Evolutionary conservation across 108 stramenopile species (phyloP), one percentile per base, ranked within the genome.

Genomic region (Schizochytrium sp.): DNA sequence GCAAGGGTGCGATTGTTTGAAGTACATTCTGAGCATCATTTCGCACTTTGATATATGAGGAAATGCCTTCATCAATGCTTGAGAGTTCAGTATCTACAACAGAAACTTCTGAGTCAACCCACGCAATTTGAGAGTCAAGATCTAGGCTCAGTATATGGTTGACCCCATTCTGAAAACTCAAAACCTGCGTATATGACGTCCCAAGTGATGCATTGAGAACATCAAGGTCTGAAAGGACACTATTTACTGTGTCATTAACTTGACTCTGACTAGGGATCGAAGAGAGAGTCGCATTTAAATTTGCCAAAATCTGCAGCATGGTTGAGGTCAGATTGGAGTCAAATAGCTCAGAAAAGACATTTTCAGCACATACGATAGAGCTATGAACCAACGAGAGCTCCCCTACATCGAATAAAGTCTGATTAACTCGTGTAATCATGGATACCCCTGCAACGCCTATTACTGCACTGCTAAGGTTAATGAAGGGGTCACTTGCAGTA

Each of bases 391-490:
- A 38, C 47, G 12, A 47, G 10, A 83, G 76, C 76, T 49, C 47
- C 50, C 50, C 76, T n/a, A 49, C 53, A 1, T 49, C 53, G 55
- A 83, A 83, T 47, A 83, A 38, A 8, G 76, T 83, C 53, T 83
- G 28, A 40, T 83, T 83, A 53, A 83, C 76, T 13, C 28, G 5
- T 10, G 50, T 83, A 53, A 83, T 55, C 76, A 83, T 10, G 2
- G 19, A 55, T 17, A 83, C 76, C 38, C 45, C 76, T n/a, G 76
- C 55, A 5, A 53, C 55, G 45, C 76, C 76, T n/a, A 83, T 55
- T n/a, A 83, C 50, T 3, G 5, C 10, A 3, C 28, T 55, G 2
- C 38, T 53, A 38, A 83, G n/a, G 15, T 40, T 10, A 13, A 83
- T 55, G 1, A 55, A 47, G 8, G 76, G 76, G 45, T 17, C n/a